Conservation (phyloP, 768 basidiomycete species). For the Coprinopsis sp. region DNA sequence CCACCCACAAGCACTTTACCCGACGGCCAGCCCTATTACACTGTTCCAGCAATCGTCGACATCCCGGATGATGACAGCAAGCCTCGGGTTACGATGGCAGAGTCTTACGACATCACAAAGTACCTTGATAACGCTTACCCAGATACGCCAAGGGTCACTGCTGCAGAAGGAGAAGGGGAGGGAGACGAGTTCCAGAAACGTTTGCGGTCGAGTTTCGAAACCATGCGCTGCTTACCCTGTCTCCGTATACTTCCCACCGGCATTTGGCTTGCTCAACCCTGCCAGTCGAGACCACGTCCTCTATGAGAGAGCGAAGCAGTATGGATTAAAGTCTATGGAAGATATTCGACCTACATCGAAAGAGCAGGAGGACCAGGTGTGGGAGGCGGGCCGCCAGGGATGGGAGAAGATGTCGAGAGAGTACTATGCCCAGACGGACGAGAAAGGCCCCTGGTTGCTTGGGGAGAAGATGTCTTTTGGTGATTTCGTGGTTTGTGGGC, state of each 20-base stretch:
- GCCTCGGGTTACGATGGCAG: slow-evolving; percentile 23
- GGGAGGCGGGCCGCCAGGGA: slow-evolving; percentile 6
- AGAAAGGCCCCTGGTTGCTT: slow-evolving; percentile 4
- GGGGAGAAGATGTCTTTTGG: slow-evolving; percentile 11
- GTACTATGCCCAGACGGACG: neutral
- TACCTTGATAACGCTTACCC: slow-evolving; percentile 52
- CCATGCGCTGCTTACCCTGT: neutral
- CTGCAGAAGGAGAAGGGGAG: slow-evolving; percentile 8
- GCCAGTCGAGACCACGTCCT: neutral
- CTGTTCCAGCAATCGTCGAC: slow-evolving; percentile 49
- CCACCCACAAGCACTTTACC: slow-evolving; percentile 27
- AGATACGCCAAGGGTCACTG: slow-evolving; percentile 33
- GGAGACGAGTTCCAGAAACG: neutral
- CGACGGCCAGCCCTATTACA: slow-evolving; percentile 34
- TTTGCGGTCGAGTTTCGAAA: neutral
- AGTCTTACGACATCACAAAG: slow-evolving; percentile 42
- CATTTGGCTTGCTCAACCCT: neutral
- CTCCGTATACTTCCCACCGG: too few relatives aligned
- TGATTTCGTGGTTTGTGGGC: slow-evolving; percentile 9
- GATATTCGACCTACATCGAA: neutral
- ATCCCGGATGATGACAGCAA: slow-evolving; percentile 38
- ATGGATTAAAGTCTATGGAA: slow-evolving; percentile 3
- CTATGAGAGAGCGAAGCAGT: slow-evolving; percentile 2
- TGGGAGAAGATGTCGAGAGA: slow-evolving; percentile 2
- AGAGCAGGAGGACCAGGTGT: slow-evolving; percentile 3